phyloP scores from a whole-genome alignment of 208 protist species.

The Tritrichomonas musculus region DNA sequence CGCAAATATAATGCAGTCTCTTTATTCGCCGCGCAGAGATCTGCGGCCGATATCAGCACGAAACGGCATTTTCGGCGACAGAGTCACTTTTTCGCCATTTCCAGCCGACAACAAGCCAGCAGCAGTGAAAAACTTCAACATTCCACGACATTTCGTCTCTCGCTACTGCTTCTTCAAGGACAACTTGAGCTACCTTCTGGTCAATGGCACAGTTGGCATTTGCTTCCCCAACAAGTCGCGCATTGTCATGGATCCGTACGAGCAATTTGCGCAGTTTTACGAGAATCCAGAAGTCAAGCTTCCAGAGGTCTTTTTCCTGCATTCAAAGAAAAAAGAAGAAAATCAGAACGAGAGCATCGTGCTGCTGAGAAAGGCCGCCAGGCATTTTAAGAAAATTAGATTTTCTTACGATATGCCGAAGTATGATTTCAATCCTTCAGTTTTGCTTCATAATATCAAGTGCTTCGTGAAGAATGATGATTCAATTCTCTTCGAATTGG shows the following conservation, averaged over 20 bases:
- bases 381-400: not conserved
- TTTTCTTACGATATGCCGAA: not conserved
- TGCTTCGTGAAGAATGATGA: not conserved
- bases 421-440: not conserved
- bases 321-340: not conserved
- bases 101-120: too few relatives aligned
- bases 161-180: too few relatives aligned
- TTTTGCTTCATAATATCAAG: not conserved
- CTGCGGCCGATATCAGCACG: too few relatives aligned
- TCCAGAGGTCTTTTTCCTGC: not conserved
- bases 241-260: conserved; percentile 71
- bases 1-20: too few relatives aligned
- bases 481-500: not conserved
- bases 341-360: not conserved
- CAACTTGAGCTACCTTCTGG: conserved; percentile 84
- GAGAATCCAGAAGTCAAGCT: not conserved
- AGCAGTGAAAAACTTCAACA: too few relatives aligned
- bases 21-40: too few relatives aligned
- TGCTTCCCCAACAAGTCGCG: conserved; percentile 92
- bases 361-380: not conserved
- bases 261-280: not conserved
- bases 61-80: too few relatives aligned
- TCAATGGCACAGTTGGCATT: conserved; percentile 75
- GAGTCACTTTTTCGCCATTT: too few relatives aligned
- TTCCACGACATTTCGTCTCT: too few relatives aligned